Conservation (phyloP, 208 protist genomes). For the Balamuthia mandrillaris region DNA sequence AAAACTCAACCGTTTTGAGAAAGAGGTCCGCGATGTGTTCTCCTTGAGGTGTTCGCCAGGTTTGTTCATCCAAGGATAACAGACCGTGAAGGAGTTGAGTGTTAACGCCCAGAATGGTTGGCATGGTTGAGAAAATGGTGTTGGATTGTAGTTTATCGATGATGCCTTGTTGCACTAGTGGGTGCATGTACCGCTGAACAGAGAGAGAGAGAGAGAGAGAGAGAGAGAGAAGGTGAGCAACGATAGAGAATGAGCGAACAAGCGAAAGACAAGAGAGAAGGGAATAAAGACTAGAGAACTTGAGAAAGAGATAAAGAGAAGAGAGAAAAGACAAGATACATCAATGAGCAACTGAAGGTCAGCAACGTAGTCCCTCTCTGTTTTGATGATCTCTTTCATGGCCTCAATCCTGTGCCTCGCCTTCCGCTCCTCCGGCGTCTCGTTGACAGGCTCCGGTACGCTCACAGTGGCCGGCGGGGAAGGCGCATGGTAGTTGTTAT, state of each 20-base stretch:
- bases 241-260: background rate
- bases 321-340: background rate
- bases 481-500: background rate
- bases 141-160: background rate
- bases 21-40: conserved; percentile 1
- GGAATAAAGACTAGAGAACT: background rate
- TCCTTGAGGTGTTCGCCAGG: background rate
- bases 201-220: background rate
- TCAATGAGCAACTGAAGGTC: background rate
- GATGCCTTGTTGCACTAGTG: background rate
- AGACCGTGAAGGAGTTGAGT: background rate
- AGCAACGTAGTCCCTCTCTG: background rate
- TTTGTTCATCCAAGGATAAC: background rate
- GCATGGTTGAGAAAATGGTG: conserved; percentile 8
- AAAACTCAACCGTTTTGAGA: background rate
- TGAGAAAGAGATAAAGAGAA: background rate
- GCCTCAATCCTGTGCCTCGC: background rate
- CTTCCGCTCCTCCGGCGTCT: conserved; percentile 21
- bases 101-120: background rate
- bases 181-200: conserved; percentile 3
- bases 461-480: background rate
- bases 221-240: background rate
- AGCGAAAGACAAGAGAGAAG: background rate
- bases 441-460: background rate
- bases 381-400: conserved; percentile 1